Base-by-base conservation (phyloP, 2,329 filamentous ascomycete species). In the Diplodia corticola region DNA sequence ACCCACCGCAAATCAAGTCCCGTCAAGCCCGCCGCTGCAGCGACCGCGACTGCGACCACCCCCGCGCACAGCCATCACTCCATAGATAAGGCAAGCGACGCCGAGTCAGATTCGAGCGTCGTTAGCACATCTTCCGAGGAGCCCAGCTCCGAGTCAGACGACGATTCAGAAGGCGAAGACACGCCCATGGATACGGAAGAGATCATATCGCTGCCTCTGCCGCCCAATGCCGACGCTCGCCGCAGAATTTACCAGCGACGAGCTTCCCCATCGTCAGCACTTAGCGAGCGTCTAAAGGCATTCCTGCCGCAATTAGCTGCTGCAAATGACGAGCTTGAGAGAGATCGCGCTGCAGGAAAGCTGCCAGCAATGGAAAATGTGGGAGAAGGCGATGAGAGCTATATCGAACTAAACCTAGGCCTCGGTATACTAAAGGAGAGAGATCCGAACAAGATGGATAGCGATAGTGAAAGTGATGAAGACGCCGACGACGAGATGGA, bases 361-460 rank as follows among this genome's bases (percentile, higher is more conserved):
- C 69, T 82, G 35, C 73, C 71, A 24, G 71, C 74, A 5, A 70
- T 73, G 15, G 77, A 81, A 50, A 73, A 71, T 50, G 68, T 67
- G 10, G 72, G 71, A n/a, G 73, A 73, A 1, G 75, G 72, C 15
- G 71, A 69, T 12, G 70, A 70, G 20, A 72, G 74, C 40, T 78
- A 80, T 55, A 80, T 80, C 65, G 79, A 81, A 67, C 78, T 80
- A 79, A 71, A 81, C 68, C 78, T 82, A n/a, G 80, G 80, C 24
- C 74, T 82, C 40, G 80, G 80, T n/a, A 80, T 82, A 15, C 72
- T 82, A 3, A 77, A 82, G 70, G 74, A 78, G 66, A 73, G 78
- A 67, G 73, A 77, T 48, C 70, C 72, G 0, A 69, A 74, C 46
- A 71, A 69, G 28, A 68, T 68, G 40, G 69, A 71, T 10, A 63